Percentiles rank a stretch among this genome's conserved stretches.
Conservation (phyloP, 1,284 basidiomycete genomes). For the Cutaneotrichosporon sp. region DNA sequence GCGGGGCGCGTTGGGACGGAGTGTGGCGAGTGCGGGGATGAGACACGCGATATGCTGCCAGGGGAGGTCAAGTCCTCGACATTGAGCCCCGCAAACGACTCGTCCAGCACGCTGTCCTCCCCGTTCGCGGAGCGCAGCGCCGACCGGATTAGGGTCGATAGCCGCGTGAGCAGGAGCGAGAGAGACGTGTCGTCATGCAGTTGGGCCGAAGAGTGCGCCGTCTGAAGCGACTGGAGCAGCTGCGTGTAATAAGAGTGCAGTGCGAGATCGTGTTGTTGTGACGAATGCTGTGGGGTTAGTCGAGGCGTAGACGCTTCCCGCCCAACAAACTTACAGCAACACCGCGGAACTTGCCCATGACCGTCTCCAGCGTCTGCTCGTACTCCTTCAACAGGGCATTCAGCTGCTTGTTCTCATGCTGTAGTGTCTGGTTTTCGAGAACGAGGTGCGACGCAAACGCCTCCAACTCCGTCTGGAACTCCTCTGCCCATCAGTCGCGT, state of each 20-base stretch:
- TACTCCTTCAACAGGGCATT: constrained; percentile 85
- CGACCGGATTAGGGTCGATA: constrained; percentile 65
- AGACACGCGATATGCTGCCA: neutral
- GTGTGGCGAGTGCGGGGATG: neutral
- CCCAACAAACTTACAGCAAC: constrained; percentile 66
- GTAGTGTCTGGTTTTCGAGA: constrained; percentile 85
- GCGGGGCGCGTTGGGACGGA: neutral
- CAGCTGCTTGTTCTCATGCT: constrained; percentile 92
- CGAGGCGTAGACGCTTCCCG: too few species aligned
- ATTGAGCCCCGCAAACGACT: neutral
- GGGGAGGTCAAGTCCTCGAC: too few species aligned
- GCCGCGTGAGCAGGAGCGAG: constrained; percentile 65
- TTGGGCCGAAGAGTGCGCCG: constrained; percentile 59
- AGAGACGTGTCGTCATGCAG: constrained; percentile 58
- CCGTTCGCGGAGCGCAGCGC: constrained; percentile 69
- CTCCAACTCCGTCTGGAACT: constrained; percentile 89
- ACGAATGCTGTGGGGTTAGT: constrained; percentile 64
- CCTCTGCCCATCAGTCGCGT: too few species aligned
- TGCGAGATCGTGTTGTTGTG: constrained; percentile 84
- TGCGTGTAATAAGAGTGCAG: constrained; percentile 87
- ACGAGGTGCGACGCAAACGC: constrained; percentile 81
- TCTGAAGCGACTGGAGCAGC: constrained; percentile 69
- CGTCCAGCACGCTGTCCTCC: constrained; percentile 50
- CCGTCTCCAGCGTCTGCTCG: constrained; percentile 87
- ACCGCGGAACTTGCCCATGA: constrained; percentile 93